Evolutionary conservation across 2,329 filamentous ascomycete species (phyloP).

Genomic region (Ophioceras dolichostomum): DNA sequence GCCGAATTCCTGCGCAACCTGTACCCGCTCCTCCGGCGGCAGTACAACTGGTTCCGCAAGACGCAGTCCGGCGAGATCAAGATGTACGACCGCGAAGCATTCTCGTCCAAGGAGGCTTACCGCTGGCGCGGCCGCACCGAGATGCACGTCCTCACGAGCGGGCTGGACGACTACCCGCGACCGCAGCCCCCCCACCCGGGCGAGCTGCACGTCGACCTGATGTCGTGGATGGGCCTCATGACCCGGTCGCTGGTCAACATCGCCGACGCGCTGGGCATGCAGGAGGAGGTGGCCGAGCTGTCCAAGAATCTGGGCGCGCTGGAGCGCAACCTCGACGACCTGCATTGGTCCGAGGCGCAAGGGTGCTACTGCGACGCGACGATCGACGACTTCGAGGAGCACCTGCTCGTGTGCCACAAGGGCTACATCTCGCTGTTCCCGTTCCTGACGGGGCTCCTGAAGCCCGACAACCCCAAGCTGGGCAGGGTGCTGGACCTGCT

Average conservation of each 20-base stretch:
- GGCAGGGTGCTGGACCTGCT: conserved; percentile 67
- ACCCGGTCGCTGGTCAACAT: conserved; percentile 73
- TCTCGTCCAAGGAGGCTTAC: conserved; percentile 83
- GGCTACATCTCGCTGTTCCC: conserved; percentile 92
- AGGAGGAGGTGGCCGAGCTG: conserved; percentile 66
- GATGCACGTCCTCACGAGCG: conserved; percentile 80
- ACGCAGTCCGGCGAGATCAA: conserved; percentile 87
- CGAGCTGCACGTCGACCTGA: conserved; percentile 87
- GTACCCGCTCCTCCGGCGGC: conserved; percentile 77
- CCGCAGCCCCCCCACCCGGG: conserved; percentile 88
- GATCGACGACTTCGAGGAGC: conserved; percentile 90
- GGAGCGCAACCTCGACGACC: conserved; percentile 72
- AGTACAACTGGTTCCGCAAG: conserved; percentile 90
- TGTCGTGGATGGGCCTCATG: conserved; percentile 98
- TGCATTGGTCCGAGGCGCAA: conserved; percentile 79
- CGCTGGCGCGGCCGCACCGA: conserved; percentile 87
- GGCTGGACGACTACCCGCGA: conserved; percentile 91
- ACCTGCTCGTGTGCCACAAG: conserved; percentile 83
- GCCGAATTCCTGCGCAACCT: conserved; percentile 61
- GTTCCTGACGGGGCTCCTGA: conserved; percentile 73
- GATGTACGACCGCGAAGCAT: conserved; percentile 80
- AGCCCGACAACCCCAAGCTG: conserved; percentile 60
- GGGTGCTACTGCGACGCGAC: conserved; percentile 90
- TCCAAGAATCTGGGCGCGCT: conserved; percentile 64
- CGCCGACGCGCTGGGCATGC: conserved; percentile 59